Conservation (phyloP, 1,284 basidiomycete genomes). For the Malassezia sympodialis region DNA sequence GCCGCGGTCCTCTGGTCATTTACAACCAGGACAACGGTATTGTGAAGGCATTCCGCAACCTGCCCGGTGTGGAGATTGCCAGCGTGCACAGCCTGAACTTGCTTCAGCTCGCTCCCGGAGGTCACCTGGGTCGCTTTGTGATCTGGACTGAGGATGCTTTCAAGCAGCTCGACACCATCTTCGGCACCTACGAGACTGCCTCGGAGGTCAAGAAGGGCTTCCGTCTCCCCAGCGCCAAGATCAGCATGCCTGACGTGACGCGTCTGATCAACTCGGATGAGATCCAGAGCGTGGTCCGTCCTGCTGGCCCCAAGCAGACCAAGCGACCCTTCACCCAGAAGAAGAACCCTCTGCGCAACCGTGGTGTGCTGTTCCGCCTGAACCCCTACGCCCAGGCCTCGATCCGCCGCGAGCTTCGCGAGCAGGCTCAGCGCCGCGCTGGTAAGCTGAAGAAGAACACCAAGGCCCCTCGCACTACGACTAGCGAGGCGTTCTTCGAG, state of each 20-base stretch:
- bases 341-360: constrained; percentile 93
- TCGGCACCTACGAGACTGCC: constrained; percentile 78
- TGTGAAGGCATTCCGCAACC: constrained; percentile 94
- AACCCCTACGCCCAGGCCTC: constrained; percentile 82
- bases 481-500: constrained; percentile 63
- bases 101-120: constrained; percentile 97
- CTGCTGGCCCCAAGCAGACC: constrained; percentile 66
- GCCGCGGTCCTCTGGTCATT: constrained; percentile 92
- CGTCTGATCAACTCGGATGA: constrained; percentile 76
- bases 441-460: constrained; percentile 34
- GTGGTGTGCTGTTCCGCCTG: constrained; percentile 89
- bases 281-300: constrained; percentile 68
- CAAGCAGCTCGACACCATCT: constrained; percentile 82
- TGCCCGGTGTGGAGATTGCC: constrained; percentile 95
- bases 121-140: constrained; percentile 95
- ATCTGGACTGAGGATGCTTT: constrained; percentile 99
- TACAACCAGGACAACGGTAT: constrained; percentile 98
- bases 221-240: constrained; percentile 60
- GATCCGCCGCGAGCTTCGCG: constrained; percentile 40
- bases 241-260: constrained; percentile 90
- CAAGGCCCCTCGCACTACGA: constrained; percentile 57
- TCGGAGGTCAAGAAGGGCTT: constrained; percentile 75
- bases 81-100: constrained; percentile 91
- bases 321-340: constrained; percentile 97
- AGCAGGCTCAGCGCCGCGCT: constrained; percentile 36